A percentile compares a stretch with the other conserved stretches of the same genome.
Conservation (phyloP, 306 rosid genomes). For the Carpinus viminea region DNA sequence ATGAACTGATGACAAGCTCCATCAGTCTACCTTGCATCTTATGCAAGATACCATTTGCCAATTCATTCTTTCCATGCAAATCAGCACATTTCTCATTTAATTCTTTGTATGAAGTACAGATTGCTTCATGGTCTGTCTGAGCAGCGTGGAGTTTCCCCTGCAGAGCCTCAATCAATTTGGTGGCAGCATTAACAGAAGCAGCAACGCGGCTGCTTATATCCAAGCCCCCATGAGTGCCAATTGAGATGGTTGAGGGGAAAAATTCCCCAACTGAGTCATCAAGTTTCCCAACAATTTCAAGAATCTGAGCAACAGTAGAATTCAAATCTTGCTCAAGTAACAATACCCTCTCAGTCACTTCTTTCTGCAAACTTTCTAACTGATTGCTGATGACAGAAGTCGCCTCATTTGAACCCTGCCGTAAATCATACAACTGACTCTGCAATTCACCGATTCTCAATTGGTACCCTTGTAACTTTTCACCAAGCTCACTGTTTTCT, state of each 20-base stretch:
- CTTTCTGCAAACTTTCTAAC: conserved; percentile 66
- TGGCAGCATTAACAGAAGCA: conserved; percentile 60
- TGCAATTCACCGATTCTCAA: conserved; percentile 57
- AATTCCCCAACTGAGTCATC: conserved; percentile 53
- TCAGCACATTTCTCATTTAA: conserved; percentile 52
- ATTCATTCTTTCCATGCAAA: conserved; percentile 62
- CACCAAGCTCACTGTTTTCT: conserved; percentile 51
- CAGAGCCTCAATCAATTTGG: conserved; percentile 63
- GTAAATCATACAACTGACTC: conserved; percentile 50
- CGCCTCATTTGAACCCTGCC: conserved; percentile 56
- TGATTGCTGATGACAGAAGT: conserved; percentile 55
- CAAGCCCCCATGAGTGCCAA: conserved; percentile 27
- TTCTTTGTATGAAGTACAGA: conserved; percentile 53
- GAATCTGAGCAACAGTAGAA: conserved; percentile 44
- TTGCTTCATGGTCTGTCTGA: conserved; percentile 45
- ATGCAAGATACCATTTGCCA: conserved; percentile 50
- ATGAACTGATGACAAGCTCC: conserved; percentile 46
- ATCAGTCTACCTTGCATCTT: conserved; percentile 51
- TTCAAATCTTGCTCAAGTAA: conserved; percentile 68
- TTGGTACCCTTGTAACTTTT: conserved; percentile 55
- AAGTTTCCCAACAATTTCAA: conserved; percentile 62
- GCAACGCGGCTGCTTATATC: conserved; percentile 36
- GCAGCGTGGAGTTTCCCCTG: conserved; percentile 62
- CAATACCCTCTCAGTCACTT: conserved; percentile 51
- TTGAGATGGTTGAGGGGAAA: conserved; percentile 30